Conservation (phyloP, 2,329 filamentous ascomycete genomes). For the Fusarium nisikadoi region DNA sequence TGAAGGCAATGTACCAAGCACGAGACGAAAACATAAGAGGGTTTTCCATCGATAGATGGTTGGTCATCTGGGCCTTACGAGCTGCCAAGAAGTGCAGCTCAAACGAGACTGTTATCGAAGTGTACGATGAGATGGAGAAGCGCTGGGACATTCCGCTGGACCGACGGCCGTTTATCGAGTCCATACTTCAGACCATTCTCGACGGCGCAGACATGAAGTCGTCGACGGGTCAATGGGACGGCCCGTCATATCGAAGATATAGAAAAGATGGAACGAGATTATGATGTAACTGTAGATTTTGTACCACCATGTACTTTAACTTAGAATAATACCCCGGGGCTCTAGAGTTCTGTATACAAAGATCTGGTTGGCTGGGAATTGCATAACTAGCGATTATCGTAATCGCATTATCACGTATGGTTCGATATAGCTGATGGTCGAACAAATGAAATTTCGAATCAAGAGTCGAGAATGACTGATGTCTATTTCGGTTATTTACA, state of each 20-base stretch:
- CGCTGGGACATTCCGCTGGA: constrained; percentile 59
- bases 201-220: constrained; percentile 48
- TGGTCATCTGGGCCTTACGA: constrained; percentile 68
- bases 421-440: neutral
- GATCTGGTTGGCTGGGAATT: neutral
- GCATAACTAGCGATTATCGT: neutral
- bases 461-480: constrained; percentile 44
- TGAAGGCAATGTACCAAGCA: constrained; percentile 70
- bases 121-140: constrained; percentile 62
- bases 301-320: constrained; percentile 41
- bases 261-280: constrained; percentile 46
- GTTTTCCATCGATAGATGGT: constrained; percentile 68
- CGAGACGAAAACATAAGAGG: constrained; percentile 58
- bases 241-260: constrained; percentile 34
- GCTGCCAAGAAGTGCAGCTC: constrained; percentile 73
- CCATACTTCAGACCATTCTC: constrained; percentile 57
- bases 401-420: constrained; percentile 4
- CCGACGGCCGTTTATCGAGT: constrained; percentile 59
- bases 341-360: constrained; percentile 25
- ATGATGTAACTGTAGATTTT: constrained; percentile 42
- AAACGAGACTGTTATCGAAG: constrained; percentile 60
- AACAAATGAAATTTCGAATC: constrained; percentile 43
- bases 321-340: constrained; percentile 40
- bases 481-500: constrained; percentile 52
- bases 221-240: constrained; percentile 39